phyloP scores from a whole-genome alignment of 2,329 filamentous ascomycete species.

The Cladosporium austrohemisphaericum region DNA sequence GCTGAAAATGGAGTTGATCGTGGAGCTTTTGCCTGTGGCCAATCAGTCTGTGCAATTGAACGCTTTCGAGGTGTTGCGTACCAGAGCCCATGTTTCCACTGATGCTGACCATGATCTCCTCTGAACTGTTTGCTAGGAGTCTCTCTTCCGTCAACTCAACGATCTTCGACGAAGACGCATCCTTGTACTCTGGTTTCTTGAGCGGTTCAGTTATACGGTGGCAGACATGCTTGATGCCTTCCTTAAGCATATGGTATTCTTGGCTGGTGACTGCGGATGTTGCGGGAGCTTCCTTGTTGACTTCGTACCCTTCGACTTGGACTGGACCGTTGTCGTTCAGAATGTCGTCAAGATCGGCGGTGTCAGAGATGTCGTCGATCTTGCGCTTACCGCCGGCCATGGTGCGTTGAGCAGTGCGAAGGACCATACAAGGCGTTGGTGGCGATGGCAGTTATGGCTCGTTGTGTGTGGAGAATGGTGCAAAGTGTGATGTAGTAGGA shows the following conservation, averaged over 20 bases:
- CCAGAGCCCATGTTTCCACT: slow-evolving; percentile 21
- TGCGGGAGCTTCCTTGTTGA: neutral
- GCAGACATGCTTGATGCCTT: neutral
- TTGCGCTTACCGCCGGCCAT: neutral
- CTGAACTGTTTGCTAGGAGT: neutral
- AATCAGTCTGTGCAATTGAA: too few species aligned
- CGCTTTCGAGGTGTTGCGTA: neutral
- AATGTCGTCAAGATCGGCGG: too few species aligned
- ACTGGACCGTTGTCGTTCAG: neutral
- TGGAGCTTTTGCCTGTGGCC: slow-evolving; percentile 18
- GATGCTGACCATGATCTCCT: slow-evolving; percentile 14
- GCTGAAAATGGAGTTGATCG: slow-evolving; percentile 24
- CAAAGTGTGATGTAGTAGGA: too few species aligned
- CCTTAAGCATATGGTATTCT: neutral
- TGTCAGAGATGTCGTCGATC: neutral
- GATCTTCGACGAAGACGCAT: neutral
- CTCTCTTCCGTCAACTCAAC: neutral
- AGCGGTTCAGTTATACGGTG: neutral
- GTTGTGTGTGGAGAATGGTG: neutral
- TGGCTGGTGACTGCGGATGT: neutral
- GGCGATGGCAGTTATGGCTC: neutral
- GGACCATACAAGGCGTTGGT: too few species aligned
- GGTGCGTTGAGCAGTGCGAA: too few species aligned
- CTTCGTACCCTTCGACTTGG: neutral
- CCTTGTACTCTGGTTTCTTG: neutral